Conservation (phyloP, 2,329 filamentous ascomycete species). For the Zopfia rhizophila region DNA sequence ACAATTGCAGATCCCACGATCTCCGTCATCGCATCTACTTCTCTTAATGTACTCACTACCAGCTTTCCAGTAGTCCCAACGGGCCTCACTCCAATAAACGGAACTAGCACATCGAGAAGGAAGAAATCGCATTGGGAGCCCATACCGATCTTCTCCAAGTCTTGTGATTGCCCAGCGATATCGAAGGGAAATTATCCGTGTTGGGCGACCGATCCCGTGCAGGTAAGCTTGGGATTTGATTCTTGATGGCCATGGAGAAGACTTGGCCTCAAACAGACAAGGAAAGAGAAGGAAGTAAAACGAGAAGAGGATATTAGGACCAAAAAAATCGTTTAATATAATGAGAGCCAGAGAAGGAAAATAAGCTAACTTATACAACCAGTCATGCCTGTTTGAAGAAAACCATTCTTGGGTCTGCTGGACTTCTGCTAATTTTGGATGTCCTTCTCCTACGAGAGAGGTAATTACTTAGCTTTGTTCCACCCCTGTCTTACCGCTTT, state of each 20-base stretch:
- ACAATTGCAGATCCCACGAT: too few species aligned
- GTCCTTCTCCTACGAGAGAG: constrained; percentile 37
- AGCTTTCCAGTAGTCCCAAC: constrained; percentile 15
- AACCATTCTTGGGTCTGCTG: constrained; percentile 42
- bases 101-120: constrained; percentile 48
- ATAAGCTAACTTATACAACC: constrained; percentile 16
- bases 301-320: constrained; percentile 1
- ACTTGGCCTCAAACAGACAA: background rate
- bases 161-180: constrained; percentile 51
- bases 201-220: constrained; percentile 41
- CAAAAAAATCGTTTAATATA: constrained; percentile 1
- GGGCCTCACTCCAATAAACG: constrained; percentile 5
- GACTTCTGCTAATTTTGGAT: constrained; percentile 38
- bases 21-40: constrained; percentile 25
- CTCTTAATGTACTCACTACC: constrained; percentile 36
- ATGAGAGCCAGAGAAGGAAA: background rate
- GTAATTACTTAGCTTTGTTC: constrained; percentile 25
- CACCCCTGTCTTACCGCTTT: background rate
- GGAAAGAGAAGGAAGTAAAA: background rate
- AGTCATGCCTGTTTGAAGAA: constrained; percentile 44
- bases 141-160: constrained; percentile 66
- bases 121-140: constrained; percentile 62
- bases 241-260: too few species aligned
- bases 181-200: constrained; percentile 37
- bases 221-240: constrained; percentile 26